Evolutionary conservation across 768 basidiomycete species (phyloP), one percentile per base, ranked within the genome.

Genomic region (Leccinum subgranulosum): DNA sequence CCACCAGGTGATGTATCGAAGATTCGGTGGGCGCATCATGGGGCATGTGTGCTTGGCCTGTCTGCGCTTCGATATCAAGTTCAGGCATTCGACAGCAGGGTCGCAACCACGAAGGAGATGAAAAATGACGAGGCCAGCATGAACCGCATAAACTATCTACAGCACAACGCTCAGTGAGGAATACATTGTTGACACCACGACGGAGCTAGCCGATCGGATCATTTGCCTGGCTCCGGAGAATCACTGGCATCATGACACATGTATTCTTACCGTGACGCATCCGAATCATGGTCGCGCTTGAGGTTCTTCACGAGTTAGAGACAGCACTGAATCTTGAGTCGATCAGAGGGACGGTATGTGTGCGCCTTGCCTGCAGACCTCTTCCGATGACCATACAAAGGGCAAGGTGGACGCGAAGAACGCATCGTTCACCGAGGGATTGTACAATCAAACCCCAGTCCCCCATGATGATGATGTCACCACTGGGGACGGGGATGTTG

Each of bases 71-170:
- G 29, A 29, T 29, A 29, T 29, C 28, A 29, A 29, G 28, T 29
- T 29, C 7, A 82, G 23, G 12, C 12, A 31, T 0, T 4, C 25
- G 25, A 4, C 29, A 31, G 11, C 5, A 87, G 63, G 3, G 83
- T 82, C 9, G 66, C 73, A 11, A 74, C 71, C 0, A 4, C 83
- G 79, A 60, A 89, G 81, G 66, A 83, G 81, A 6, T 56, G 29
- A 84, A 77, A 59, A 88, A 78, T 7, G 75, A 74, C 17, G 64
- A 61, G 4, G 76, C 78, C 0, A 89, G 85, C 87, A 10, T 85
- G 74, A 60, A 83, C 84, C 2, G 86, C 85, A 60, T 86, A 88
- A 0, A 87, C 87, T n/a, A 82, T 82, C 81, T 83, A 51, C 23
- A 17, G 59, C 46, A 9, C 31, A 31, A 4, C 29, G 29, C 23